These are phyloP conservation scores for Alternaria sp. DNA, from an alignment of 2,329 filamentous ascomycete species.

Conservation along the genomic window DNA sequence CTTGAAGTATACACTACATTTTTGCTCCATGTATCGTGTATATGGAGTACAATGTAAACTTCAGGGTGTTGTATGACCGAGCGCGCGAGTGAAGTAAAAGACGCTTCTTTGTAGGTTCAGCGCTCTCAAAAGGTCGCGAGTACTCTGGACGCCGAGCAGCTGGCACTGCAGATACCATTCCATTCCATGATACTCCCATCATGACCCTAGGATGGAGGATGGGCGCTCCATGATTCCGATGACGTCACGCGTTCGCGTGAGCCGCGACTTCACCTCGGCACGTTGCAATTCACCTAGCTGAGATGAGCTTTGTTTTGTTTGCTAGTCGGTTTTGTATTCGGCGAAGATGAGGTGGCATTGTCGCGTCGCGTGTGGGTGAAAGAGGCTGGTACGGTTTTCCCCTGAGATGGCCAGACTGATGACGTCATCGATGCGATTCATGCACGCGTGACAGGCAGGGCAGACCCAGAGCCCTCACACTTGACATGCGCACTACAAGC, in stretches of 20 bases:
- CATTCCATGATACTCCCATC: neutral
- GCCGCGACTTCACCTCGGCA: neutral
- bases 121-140: neutral
- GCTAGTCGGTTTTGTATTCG: neutral
- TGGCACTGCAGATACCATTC: fast-evolving
- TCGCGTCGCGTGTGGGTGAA: neutral
- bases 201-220: neutral
- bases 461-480: neutral
- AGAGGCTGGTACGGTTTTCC: neutral
- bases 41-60: neutral
- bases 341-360: neutral
- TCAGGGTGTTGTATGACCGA: neutral
- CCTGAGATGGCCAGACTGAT: neutral
- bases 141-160: fast-evolving
- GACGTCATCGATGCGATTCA: neutral
- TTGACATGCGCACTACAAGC: neutral
- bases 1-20: neutral
- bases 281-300: neutral
- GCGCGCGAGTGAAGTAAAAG: neutral
- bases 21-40: neutral
- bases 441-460: neutral
- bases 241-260: neutral
- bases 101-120: neutral
- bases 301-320: neutral
- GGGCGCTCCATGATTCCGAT: neutral